These are phyloP conservation scores for Bothriochloa decipiens DNA, from an alignment of 176 grass and related monocot species.

Conservation along the genomic window DNA sequence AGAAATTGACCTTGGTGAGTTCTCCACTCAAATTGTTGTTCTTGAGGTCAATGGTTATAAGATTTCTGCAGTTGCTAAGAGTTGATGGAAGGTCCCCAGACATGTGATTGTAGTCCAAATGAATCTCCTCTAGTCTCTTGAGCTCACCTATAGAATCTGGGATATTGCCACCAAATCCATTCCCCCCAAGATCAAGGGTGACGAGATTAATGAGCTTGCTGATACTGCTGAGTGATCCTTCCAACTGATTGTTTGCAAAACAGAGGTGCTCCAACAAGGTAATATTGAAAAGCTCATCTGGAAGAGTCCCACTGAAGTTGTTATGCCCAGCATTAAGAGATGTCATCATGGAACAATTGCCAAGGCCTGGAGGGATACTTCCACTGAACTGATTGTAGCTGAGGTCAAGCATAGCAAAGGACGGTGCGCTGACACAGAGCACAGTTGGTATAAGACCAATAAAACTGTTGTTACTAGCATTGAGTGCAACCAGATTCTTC, in stretches of 20 bases:
- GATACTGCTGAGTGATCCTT: no score
- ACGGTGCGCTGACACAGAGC: no score
- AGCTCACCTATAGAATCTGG: slow-evolving; percentile 51
- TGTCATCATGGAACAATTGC: slow-evolving; percentile 41
- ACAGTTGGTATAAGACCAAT: slow-evolving; percentile 38
- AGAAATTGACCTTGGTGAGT: slow-evolving; percentile 49
- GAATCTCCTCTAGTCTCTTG: slow-evolving; percentile 37
- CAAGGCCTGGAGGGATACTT: slow-evolving; percentile 20
- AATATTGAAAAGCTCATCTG: slow-evolving; percentile 32
- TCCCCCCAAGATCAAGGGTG: slow-evolving; percentile 32
- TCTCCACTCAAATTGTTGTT: slow-evolving; percentile 41
- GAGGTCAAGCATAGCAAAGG: slow-evolving; percentile 33
- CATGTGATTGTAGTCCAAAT: slow-evolving; percentile 32
- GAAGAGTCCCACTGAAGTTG: slow-evolving; percentile 34
- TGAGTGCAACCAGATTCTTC: slow-evolving; percentile 36
- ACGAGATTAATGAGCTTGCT: no score
- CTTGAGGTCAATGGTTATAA: slow-evolving; percentile 44
- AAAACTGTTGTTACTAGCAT: slow-evolving; percentile 54
- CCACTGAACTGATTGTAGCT: slow-evolving; percentile 49
- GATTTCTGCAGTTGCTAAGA: slow-evolving; percentile 45
- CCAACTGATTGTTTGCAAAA: slow-evolving; percentile 23
- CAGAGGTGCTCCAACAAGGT: slow-evolving; percentile 36
- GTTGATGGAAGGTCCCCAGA: slow-evolving; percentile 38
- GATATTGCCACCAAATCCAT: slow-evolving; percentile 13
- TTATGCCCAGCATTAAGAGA: slow-evolving; percentile 38